A percentile compares a stretch with the other conserved stretches of the same genome.
These are phyloP conservation scores for Boletales sp. DNA, from an alignment of 768 basidiomycete species.

Conservation along the genomic window DNA sequence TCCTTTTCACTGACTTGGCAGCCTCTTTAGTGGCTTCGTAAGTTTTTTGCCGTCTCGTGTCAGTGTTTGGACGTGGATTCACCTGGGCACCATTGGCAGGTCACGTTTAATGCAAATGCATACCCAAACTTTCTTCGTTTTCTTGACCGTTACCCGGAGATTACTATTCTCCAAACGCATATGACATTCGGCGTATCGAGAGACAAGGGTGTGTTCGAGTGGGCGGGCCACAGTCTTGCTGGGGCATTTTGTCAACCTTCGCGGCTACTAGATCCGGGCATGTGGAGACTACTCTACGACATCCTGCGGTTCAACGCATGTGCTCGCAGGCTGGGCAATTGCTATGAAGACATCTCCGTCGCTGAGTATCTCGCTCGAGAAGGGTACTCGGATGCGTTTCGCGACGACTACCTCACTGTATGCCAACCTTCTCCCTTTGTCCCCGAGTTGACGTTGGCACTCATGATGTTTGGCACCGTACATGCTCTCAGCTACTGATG, in stretches of 20 bases:
- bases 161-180: slow-evolving; percentile 54
- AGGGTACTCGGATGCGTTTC: slow-evolving; percentile 64
- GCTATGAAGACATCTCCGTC: slow-evolving; percentile 36
- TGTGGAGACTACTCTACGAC: slow-evolving; percentile 75
- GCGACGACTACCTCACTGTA: slow-evolving; percentile 73
- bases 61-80: not conserved
- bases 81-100: slow-evolving; percentile 35
- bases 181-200: slow-evolving; percentile 81
- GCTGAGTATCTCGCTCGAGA: slow-evolving; percentile 58
- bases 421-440: not conserved
- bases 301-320: slow-evolving; percentile 71
- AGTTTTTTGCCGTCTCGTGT: slow-evolving; percentile 10
- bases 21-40: slow-evolving; percentile 51
- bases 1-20: not conserved
- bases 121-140: slow-evolving; percentile 81
- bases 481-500: slow-evolving; percentile 60
- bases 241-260: slow-evolving; percentile 66
- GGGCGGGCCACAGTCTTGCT: slow-evolving; percentile 63
- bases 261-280: slow-evolving; percentile 57
- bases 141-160: slow-evolving; percentile 43
- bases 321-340: slow-evolving; percentile 41
- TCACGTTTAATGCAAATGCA: slow-evolving; percentile 72
- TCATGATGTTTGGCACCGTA: not conserved
- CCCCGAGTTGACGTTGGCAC: too few relatives aligned
- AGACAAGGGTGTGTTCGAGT: slow-evolving; percentile 58